Evolutionary conservation across 1,284 basidiomycete genomes (phyloP), one percentile per base, ranked within the genome.

Genomic region (Irpex rosettiformis): DNA sequence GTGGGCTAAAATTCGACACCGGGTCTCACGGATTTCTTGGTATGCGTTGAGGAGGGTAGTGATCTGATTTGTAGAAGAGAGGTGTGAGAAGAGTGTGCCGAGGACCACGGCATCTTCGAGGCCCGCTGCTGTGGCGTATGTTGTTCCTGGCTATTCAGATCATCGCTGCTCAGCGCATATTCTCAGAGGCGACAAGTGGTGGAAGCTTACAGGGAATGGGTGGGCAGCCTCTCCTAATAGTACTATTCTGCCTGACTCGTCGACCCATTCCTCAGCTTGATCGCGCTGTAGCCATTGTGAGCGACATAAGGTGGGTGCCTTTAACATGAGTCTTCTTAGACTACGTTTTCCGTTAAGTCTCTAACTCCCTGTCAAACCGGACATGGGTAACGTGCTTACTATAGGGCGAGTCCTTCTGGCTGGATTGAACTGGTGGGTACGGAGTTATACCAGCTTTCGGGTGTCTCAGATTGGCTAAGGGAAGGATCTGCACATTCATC

Each of bases 51-150:
- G 58, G 3, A 69, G 58, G 24, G 55, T 55, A 6, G 62, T 59
- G 29, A 70, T 59, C 27, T 68, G 63, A 8, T 58, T 54, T 11
- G 21, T 37, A 21, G 40, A 45, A 30, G 45, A 49, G 22, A 70
- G 57, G 37, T 62, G 62, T 6, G 68, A 67, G 51, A 70, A 66
- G 16, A 71, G 65, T 25, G 55, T 61, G 55, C 68, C 66, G 24
- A 71, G 59, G 16, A 69, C 67, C 11, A 62, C 65, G 10, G 68
- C 69, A 52, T 69, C 69, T 60, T 71, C 70, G 24, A 70, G 57
- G 7, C 62, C 65, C 61, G 66, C 64, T 8, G 64, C 65, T 47
- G 59, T 57, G 16, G 58, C 61, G 53, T 68, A 67, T 10, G 61
- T 60, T 10, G 58, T 61, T 25, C 67, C 65, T 25, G 67, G 65